Percentiles rank a stretch among this genome's conserved stretches.
These are phyloP conservation scores for Malus asiatica DNA, from an alignment of 306 rosid species.

Conservation along the genomic window DNA sequence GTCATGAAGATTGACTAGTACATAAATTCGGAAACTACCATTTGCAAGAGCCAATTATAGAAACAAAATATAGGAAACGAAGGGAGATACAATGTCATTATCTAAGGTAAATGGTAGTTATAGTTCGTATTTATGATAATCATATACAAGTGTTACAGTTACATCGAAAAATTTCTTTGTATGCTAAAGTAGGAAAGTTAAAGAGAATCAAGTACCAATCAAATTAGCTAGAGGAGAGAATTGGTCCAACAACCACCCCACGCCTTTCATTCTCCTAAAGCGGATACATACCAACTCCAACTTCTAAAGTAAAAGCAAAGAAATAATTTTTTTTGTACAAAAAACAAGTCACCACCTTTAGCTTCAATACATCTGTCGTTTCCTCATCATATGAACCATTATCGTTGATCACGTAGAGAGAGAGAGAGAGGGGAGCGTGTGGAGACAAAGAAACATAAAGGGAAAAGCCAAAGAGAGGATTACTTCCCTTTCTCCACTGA, in stretches of 20 bases:
- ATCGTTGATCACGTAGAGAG: conserved; percentile 12
- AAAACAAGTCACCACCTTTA: not conserved
- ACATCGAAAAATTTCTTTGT: not conserved
- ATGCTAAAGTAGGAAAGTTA: not conserved
- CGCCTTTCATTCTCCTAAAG: conserved; percentile 53
- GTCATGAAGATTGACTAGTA: not conserved
- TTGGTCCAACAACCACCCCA: conserved; percentile 48
- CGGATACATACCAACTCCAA: conserved; percentile 62
- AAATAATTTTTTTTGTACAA: conserved; percentile 15
- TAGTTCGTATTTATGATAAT: not conserved
- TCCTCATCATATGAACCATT: not conserved
- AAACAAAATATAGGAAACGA: not conserved
- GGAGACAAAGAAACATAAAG: conserved; percentile 30
- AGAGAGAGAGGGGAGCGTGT: conserved; percentile 38
- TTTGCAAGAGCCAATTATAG: not conserved
- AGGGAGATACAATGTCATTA: not conserved
- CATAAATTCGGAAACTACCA: not conserved
- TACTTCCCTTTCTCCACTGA: conserved; percentile 1
- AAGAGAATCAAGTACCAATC: not conserved
- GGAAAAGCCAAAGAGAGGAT: conserved; percentile 12
- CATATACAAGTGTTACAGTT: not conserved
- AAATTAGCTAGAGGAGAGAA: conserved; percentile 17
- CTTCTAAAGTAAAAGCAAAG: conserved; percentile 74
- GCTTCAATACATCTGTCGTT: not conserved
- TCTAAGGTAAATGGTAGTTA: not conserved